A percentile compares a stretch with the other conserved stretches of the same genome.
Conservation (phyloP, 1,284 basidiomycete genomes). For the Cryptococcus floricola region DNA sequence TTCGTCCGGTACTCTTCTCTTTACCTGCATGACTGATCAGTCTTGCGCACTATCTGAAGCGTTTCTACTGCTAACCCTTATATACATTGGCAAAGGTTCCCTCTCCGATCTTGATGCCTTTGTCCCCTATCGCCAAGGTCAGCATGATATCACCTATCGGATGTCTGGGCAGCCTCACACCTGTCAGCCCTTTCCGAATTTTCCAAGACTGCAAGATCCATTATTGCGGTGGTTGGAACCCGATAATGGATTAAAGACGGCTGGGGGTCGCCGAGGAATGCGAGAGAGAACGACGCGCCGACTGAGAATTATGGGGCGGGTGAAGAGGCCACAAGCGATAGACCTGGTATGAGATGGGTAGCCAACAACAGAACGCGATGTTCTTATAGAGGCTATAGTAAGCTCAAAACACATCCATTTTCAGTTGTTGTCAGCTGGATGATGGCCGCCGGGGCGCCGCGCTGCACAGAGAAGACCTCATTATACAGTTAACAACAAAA, state of each 20-base stretch:
- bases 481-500: too few species aligned
- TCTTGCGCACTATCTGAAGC: not conserved
- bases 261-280: too few species aligned
- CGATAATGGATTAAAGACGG: not conserved
- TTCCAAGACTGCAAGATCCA: constrained; percentile 44
- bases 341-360: too few species aligned
- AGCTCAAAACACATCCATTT: too few species aligned
- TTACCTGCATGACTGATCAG: constrained; percentile 11
- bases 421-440: too few species aligned
- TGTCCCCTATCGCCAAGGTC: constrained; percentile 47
- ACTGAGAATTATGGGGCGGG: too few species aligned
- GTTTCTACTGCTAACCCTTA: constrained; percentile 58
- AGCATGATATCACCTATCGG: constrained; percentile 1
- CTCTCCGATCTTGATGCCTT: constrained; percentile 87
- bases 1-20: constrained; percentile 38
- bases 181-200: constrained; percentile 34
- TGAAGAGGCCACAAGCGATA: too few species aligned
- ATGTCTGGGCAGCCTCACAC: constrained; percentile 23
- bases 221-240: constrained; percentile 5
- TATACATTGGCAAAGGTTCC: constrained; percentile 98
- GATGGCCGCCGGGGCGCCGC: too few species aligned
- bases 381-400: too few species aligned
- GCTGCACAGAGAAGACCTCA: too few species aligned
- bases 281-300: too few species aligned
- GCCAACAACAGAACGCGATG: too few species aligned